These are phyloP conservation scores for Juncus effusus DNA, from an alignment of 176 grass and related monocot genomes.

Conservation along the genomic window DNA sequence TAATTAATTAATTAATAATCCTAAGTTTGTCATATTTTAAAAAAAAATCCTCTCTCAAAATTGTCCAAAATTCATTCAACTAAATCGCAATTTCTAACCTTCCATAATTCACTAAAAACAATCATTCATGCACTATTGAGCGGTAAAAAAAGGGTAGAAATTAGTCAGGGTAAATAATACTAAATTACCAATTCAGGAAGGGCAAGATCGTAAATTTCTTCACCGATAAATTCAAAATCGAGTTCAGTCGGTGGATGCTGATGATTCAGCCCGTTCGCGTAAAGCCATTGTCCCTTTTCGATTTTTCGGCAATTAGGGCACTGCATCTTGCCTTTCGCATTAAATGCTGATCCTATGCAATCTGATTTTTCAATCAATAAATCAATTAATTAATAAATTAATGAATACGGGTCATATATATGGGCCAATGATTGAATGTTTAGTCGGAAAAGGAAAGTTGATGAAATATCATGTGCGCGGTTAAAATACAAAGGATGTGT, in stretches of 20 bases:
- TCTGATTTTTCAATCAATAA: slow-evolving; percentile 40
- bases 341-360: slow-evolving; percentile 98
- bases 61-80: too few relatives aligned
- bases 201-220: slow-evolving; percentile 69
- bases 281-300: slow-evolving; percentile 88
- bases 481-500: too few relatives aligned
- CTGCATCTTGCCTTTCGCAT: slow-evolving; percentile 91
- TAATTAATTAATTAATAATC: slow-evolving; percentile 14
- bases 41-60: neutral
- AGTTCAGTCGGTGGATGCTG: slow-evolving; percentile 58
- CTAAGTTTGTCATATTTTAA: slow-evolving; percentile 4
- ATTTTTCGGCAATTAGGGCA: slow-evolving; percentile 89
- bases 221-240: slow-evolving; percentile 66
- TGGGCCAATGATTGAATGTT: too few relatives aligned
- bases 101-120: slow-evolving; percentile 1
- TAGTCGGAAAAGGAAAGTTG: too few relatives aligned
- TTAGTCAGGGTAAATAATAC: neutral
- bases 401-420: too few relatives aligned
- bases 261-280: slow-evolving; percentile 42
- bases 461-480: too few relatives aligned
- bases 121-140: neutral
- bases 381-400: neutral
- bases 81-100: neutral
- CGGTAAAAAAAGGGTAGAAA: slow-evolving; percentile 11
- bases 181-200: slow-evolving; percentile 70